phyloP scores from a whole-genome alignment of 2,329 filamentous ascomycete species.

The Ilyonectria mors-panacis region DNA sequence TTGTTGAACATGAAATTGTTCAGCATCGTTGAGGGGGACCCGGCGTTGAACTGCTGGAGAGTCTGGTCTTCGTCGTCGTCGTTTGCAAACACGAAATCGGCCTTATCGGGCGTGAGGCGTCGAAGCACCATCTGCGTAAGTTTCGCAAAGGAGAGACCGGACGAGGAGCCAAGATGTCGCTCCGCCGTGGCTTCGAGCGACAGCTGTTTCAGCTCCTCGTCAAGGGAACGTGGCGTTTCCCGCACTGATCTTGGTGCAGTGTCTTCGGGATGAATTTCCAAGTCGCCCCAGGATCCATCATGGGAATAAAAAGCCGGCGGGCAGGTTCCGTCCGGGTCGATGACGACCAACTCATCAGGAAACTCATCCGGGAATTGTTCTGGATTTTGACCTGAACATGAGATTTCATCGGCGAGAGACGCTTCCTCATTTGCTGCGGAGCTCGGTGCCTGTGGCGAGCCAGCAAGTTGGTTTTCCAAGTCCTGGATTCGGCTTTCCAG shows the following conservation, averaged over 20 bases:
- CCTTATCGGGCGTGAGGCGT: slow-evolving; percentile 58
- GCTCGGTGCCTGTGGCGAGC: neutral
- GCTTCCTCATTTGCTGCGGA: neutral
- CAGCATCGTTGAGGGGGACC: slow-evolving; percentile 46
- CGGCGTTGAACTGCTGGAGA: slow-evolving; percentile 38
- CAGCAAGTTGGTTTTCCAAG: slow-evolving; percentile 33
- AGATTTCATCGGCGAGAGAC: neutral
- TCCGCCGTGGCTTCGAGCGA: slow-evolving; percentile 62
- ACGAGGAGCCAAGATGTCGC: slow-evolving; percentile 60
- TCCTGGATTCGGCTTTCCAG: slow-evolving; percentile 47
- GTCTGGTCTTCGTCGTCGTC: slow-evolving; percentile 21
- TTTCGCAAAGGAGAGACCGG: slow-evolving; percentile 61
- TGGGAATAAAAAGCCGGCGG: neutral
- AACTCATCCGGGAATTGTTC: neutral
- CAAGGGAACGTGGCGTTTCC: slow-evolving; percentile 42
- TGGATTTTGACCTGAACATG: neutral
- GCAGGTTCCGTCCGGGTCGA: neutral
- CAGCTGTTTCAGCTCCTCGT: slow-evolving; percentile 54
- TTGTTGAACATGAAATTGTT: slow-evolving; percentile 40
- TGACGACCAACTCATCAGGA: slow-evolving; percentile 6
- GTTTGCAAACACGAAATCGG: slow-evolving; percentile 58
- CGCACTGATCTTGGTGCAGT: neutral
- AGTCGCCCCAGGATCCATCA: slow-evolving; percentile 1
- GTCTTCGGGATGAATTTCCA: neutral
- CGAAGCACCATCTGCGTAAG: slow-evolving; percentile 59